phyloP scores from a whole-genome alignment of 805 yeast genomes.

The Wickerhamiella occidentalis region DNA sequence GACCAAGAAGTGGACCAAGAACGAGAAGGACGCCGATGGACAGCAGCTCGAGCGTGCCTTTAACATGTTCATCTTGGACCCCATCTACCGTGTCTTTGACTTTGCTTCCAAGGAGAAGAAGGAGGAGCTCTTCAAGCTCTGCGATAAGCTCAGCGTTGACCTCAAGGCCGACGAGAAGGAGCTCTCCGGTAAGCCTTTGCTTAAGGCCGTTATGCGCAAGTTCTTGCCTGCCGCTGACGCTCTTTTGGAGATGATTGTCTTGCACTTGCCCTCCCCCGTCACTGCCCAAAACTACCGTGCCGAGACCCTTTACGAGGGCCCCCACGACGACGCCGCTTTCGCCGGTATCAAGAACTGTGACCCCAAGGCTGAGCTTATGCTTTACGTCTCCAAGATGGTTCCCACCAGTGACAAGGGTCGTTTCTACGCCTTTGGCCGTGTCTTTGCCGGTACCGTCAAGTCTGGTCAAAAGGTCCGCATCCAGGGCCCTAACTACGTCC shows the following conservation, averaged over 20 bases:
- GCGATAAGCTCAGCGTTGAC: constrained; percentile 85
- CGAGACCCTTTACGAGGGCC: constrained; percentile 98
- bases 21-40: constrained; percentile 90
- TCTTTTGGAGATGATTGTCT: constrained; percentile 93
- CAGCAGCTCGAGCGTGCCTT: constrained; percentile 95
- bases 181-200: constrained; percentile 95
- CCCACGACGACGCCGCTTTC: constrained; percentile 74
- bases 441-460: constrained; percentile 97
- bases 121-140: constrained; percentile 84
- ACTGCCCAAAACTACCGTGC: constrained; percentile 99
- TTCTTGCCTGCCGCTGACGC: constrained; percentile 99
- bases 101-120: constrained; percentile 99
- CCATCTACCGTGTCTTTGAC: constrained; percentile 93
- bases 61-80: constrained; percentile 98
- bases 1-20: constrained; percentile 98
- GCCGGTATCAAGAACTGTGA: constrained; percentile 95
- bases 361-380: constrained; percentile 95
- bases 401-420: constrained; percentile 99
- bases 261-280: constrained; percentile 98
- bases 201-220: constrained; percentile 98
- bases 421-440: constrained; percentile 99
- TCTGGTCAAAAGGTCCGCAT: constrained; percentile 99
- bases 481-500: constrained; percentile 99
- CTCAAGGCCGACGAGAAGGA: constrained; percentile 96
- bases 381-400: constrained; percentile 99